Base-by-base conservation (phyloP, 2,329 filamentous ascomycete genomes). In the Dothidotthia symphoricarpi region DNA sequence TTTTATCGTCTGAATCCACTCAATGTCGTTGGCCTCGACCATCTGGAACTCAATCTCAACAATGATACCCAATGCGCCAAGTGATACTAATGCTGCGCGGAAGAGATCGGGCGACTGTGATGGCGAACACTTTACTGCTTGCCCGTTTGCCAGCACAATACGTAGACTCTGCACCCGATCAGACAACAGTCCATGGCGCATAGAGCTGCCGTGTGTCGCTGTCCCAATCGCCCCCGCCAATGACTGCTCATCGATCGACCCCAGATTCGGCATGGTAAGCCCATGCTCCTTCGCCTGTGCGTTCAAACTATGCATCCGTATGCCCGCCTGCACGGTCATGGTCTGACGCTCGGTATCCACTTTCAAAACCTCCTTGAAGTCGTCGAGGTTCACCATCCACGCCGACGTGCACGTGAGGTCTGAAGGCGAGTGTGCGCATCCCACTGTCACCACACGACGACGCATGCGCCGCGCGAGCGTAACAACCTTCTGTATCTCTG, bases 331-430 rank as follows among this genome's bases (percentile, higher is more conserved):
- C 55, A 95, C 85, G 2, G 82, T 81, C 36, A 95, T 79, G 6
- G 85, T 69, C 34, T 82, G 78, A 9, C 75, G 82, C 26, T 78
- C 73, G 34, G 67, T 69, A 59, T 95, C 82, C 32, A 94, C 75
- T 6, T 81, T 76, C 33, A 95, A 62, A 19, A 97, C 77, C 36
- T 78, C 74, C 61, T 81, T 81, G 70, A 87, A 88, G 49, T 85
- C 77, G 72, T 98, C 93, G 45, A 98, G 80, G 65, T 96, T 97
- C 53, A 97, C 75, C 62, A 96, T 82, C 93, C 93, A 97, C 48
- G 86, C 87, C 12, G 87, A 93, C 4, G 90, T 95, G 69, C 88
- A 95, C 4, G 91, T 97, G 28, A 98, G 72, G 59, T 91, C 85
- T 49, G 86, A 94, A 6, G 91, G 93, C 37, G 90, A 96, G 72